Conservation (phyloP, 345 rosid species). For the Camelina sativa region DNA sequence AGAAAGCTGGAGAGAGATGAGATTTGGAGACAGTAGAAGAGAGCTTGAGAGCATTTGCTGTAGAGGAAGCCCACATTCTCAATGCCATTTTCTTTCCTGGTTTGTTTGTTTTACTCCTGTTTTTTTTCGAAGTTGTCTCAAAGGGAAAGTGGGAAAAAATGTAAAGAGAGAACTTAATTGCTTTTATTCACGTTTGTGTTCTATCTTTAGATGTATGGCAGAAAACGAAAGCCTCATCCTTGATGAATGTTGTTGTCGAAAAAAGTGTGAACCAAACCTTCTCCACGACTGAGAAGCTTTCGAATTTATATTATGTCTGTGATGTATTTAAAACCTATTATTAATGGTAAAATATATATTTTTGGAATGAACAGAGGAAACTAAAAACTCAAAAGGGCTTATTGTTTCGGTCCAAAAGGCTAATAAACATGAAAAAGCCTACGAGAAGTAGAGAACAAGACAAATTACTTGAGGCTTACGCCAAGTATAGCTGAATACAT, state of each 20-base stretch:
- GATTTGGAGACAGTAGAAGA: constrained; percentile 49
- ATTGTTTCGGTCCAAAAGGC: not conserved
- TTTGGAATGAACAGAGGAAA: not conserved
- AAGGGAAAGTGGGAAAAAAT: constrained; percentile 35
- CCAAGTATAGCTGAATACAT: no score
- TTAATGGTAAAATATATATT: no score
- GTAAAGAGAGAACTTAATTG: constrained; percentile 23
- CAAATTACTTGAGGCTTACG: no score
- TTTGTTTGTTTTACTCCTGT: constrained; percentile 24
- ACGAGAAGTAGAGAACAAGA: not conserved
- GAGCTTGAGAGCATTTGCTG: constrained; percentile 81
- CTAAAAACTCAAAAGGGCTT: not conserved
- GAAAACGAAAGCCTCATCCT: constrained; percentile 78
- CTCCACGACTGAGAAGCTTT: not conserved
- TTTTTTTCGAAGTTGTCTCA: not conserved
- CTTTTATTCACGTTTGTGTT: constrained; percentile 28
- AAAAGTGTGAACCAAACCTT: constrained; percentile 33
- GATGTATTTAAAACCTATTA: no score
- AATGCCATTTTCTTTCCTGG: constrained; percentile 63
- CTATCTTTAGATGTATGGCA: constrained; percentile 79
- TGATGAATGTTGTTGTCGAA: constrained; percentile 29
- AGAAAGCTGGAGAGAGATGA: constrained; percentile 53
- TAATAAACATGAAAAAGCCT: not conserved
- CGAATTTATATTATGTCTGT: not conserved
- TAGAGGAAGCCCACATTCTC: constrained; percentile 95